A percentile compares a stretch with the other conserved stretches of the same genome.
phyloP scores from a whole-genome alignment of 1,139 yeast species.

The Saccharomyces hybrid region DNA sequence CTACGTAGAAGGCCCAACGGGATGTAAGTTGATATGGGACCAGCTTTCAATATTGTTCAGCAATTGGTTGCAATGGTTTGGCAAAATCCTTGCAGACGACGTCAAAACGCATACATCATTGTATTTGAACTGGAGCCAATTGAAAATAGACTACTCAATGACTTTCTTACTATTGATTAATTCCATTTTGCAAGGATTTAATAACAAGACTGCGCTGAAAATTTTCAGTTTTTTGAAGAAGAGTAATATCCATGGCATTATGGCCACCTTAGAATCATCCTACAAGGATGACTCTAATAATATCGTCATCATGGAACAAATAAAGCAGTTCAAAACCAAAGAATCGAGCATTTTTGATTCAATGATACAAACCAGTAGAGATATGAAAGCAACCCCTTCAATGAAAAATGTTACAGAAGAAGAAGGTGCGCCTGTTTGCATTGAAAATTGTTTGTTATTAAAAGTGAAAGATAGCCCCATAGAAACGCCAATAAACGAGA shows the following conservation, averaged over 20 bases:
- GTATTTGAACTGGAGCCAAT: slow-evolving; percentile 10
- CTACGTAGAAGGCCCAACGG: slow-evolving; percentile 7
- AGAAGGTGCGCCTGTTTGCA: not conserved
- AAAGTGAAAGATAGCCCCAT: slow-evolving; percentile 8
- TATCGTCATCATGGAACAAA: not conserved
- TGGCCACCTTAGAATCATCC: not conserved
- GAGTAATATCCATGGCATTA: not conserved
- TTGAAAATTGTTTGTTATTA: slow-evolving; percentile 5
- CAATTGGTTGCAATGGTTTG: not conserved
- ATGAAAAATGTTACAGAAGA: not conserved
- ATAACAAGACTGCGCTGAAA: not conserved
- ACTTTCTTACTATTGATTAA: slow-evolving; percentile 12
- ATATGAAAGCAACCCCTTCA: no score
- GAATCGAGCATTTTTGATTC: not conserved
- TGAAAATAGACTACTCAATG: slow-evolving; percentile 10
- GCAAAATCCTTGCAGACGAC: slow-evolving; percentile 1
- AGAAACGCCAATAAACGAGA: slow-evolving; percentile 8
- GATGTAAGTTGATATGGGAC: not conserved
- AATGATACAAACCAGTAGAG: no score
- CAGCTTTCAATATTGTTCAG: not conserved
- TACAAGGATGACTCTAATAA: not conserved
- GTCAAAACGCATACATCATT: slow-evolving; percentile 1
- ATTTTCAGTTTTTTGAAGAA: not conserved
- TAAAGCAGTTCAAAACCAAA: not conserved
- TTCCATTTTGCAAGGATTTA: slow-evolving; percentile 11